Evolutionary conservation across 2,329 filamentous ascomycete species (phyloP), one percentile per base, ranked within the genome.

Genomic region (Purpureocillium takamizusanense): DNA sequence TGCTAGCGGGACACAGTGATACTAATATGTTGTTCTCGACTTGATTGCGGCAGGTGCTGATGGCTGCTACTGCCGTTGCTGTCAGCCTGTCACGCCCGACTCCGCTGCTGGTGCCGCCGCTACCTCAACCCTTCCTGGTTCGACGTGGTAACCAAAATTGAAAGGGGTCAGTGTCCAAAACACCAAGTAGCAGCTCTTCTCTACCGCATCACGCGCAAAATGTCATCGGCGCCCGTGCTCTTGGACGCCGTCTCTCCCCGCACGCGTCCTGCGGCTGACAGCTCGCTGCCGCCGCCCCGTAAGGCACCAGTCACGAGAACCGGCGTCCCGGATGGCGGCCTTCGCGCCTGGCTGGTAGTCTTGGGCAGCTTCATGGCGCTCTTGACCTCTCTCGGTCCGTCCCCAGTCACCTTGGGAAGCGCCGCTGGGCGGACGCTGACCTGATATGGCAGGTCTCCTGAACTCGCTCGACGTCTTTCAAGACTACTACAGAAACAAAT

Each of bases 401-500:
- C 21, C 10, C 10, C 13, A 10, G 17, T 7, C n/a, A n/a, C n/a
- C n/a, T n/a, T n/a, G n/a, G n/a, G n/a, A 17, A 8, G 31, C 4
- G 5, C 30, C 15, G 9, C 6, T 14, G 4, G 17, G n/a, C 2
- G 8, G 14, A 17, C 14, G 32, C 31, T 17, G 31, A 5, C 5
- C 21, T 21, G 15, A 29, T 11, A 12, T 15, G 13, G 2, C 13
- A 56, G 53, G 52, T 7, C 38, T 56, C 12, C n/a, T 56, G 15
- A 57, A 61, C 43, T 53, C 68, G n/a, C 77, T 74, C 42, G 73
- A 74, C 4, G 65, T 70, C 3, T 78, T 73, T 40, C 72, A 78
- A 43, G 65, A 65, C 4, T 69, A 70, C 51, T 78, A 77, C 44
- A 45, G 47, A 33, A 25, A 25, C 5, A 60, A 53, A 37, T 49